Evolutionary conservation across 2,329 filamentous ascomycete genomes (phyloP).

Genomic region (Aspergillus fumigatus): DNA sequence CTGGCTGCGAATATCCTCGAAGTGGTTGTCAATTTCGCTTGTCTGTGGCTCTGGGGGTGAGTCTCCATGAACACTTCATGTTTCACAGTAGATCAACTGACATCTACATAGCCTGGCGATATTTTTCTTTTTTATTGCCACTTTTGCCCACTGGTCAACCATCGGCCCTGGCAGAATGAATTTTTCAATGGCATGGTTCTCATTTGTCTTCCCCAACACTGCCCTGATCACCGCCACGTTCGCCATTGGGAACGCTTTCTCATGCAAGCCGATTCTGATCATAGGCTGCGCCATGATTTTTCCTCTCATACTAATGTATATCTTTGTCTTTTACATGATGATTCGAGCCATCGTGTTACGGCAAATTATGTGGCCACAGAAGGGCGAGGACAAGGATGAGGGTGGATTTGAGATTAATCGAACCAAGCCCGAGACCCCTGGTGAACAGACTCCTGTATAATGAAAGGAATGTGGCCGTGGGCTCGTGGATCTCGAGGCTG

Average conservation of each 20-base stretch:
- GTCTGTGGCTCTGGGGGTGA: conserved; percentile 73
- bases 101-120: conserved; percentile 54
- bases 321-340: conserved; percentile 66
- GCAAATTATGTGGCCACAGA: conserved; percentile 73
- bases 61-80: conserved; percentile 4
- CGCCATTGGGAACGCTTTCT: conserved; percentile 61
- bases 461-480: not conserved
- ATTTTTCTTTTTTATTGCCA: conserved; percentile 78
- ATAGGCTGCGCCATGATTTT: conserved; percentile 64
- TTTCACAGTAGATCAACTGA: conserved; percentile 8
- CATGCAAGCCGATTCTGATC: conserved; percentile 57
- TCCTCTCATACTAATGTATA: conserved; percentile 63
- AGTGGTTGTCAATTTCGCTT: conserved; percentile 58
- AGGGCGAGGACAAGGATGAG: conserved; percentile 61
- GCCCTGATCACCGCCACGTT: conserved; percentile 69
- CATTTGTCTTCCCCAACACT: conserved; percentile 77
- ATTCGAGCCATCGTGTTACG: conserved; percentile 59
- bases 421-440: conserved; percentile 21
- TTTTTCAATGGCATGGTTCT: conserved; percentile 84
- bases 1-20: conserved; percentile 53
- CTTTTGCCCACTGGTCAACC: conserved; percentile 70
- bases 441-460: conserved; percentile 15
- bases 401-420: conserved; percentile 50
- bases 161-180: conserved; percentile 58
- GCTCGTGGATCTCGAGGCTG: not conserved